Percentiles rank a stretch among this genome's conserved stretches.
These are phyloP conservation scores for Penicillium parvum DNA, from an alignment of 495 filamentous ascomycete genomes.

Conservation along the genomic window DNA sequence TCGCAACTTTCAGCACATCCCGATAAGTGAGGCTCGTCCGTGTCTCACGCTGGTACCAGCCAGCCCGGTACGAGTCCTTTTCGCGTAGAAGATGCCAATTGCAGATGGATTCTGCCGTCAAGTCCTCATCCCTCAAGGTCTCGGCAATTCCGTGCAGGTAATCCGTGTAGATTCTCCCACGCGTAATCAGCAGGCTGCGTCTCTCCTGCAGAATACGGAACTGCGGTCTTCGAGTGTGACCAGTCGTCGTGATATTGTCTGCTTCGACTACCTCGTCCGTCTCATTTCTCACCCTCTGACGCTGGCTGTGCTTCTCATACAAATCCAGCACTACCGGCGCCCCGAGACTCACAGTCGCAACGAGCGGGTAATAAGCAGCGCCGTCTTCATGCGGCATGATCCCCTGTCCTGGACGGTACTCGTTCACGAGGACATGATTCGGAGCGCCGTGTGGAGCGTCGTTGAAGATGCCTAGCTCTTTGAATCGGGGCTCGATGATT, in stretches of 20 bases:
- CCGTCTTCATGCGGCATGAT: slow-evolving; percentile 98
- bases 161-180: slow-evolving; percentile 60
- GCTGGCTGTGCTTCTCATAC: slow-evolving; percentile 54
- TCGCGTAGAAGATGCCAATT: slow-evolving; percentile 82
- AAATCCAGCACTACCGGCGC: slow-evolving; percentile 74
- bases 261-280: slow-evolving; percentile 24
- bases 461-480: slow-evolving; percentile 56
- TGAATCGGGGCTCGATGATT: slow-evolving; percentile 60
- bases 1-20: slow-evolving; percentile 84
- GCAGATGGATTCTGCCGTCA: slow-evolving; percentile 59
- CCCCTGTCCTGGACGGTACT: slow-evolving; percentile 81
- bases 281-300: slow-evolving; percentile 22
- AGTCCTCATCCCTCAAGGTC: slow-evolving; percentile 52
- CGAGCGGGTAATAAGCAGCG: slow-evolving; percentile 75
- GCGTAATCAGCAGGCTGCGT: slow-evolving; percentile 74
- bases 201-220: slow-evolving; percentile 84
- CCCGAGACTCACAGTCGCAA: slow-evolving; percentile 85
- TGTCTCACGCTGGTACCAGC: slow-evolving; percentile 57
- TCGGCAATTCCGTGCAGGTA: slow-evolving; percentile 76
- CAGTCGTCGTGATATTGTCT: neutral
- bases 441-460: slow-evolving; percentile 67
- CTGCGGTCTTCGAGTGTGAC: slow-evolving; percentile 26
- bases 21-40: slow-evolving; percentile 88
- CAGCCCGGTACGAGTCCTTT: slow-evolving; percentile 49
- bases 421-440: slow-evolving; percentile 93